A percentile compares a stretch with the other conserved stretches of the same genome.
These are phyloP conservation scores for Fusarium drepaniforme DNA, from an alignment of 2,329 filamentous ascomycete species.

Conservation along the genomic window DNA sequence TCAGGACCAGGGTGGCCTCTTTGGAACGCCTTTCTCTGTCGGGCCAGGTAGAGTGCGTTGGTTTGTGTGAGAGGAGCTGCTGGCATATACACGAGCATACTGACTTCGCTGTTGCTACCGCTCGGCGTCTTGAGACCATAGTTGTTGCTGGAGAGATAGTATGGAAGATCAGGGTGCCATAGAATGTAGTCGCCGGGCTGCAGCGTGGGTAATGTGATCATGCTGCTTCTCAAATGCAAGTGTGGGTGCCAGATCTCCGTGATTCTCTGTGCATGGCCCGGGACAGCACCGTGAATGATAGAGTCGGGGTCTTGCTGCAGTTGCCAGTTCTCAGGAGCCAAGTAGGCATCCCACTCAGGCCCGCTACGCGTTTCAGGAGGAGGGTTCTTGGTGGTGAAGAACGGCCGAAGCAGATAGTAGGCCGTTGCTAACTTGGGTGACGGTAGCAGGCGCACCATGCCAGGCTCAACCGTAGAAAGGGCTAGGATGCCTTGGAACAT, in stretches of 20 bases:
- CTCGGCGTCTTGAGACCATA: slow-evolving; percentile 45
- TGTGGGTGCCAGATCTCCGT: slow-evolving; percentile 71
- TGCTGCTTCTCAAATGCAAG: slow-evolving; percentile 63
- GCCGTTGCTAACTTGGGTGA: slow-evolving; percentile 81
- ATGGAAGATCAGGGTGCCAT: slow-evolving; percentile 70
- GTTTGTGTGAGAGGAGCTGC: slow-evolving; percentile 69
- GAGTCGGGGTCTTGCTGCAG: slow-evolving; percentile 64
- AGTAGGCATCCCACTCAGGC: slow-evolving; percentile 63
- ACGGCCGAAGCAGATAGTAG: slow-evolving; percentile 77
- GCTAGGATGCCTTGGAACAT: slow-evolving; percentile 70
- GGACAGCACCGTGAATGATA: slow-evolving; percentile 69
- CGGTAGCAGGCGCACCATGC: slow-evolving; percentile 79
- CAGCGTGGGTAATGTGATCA: slow-evolving; percentile 67
- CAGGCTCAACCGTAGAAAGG: slow-evolving; percentile 68
- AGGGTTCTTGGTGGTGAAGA: slow-evolving; percentile 61
- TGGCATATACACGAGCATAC: slow-evolving; percentile 67
- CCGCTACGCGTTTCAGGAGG: slow-evolving; percentile 55
- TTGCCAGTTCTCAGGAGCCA: slow-evolving; percentile 59
- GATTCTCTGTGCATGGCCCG: slow-evolving; percentile 68
- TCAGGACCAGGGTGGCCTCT: slow-evolving; percentile 67
- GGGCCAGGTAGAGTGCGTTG: slow-evolving; percentile 68
- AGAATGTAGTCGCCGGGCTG: slow-evolving; percentile 69
- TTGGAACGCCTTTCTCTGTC: slow-evolving; percentile 68
- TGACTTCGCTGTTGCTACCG: slow-evolving; percentile 49
- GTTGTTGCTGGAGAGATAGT: slow-evolving; percentile 63